These are phyloP conservation scores for Camelina sativa DNA, from an alignment of 345 rosid genomes.

Conservation along the genomic window DNA sequence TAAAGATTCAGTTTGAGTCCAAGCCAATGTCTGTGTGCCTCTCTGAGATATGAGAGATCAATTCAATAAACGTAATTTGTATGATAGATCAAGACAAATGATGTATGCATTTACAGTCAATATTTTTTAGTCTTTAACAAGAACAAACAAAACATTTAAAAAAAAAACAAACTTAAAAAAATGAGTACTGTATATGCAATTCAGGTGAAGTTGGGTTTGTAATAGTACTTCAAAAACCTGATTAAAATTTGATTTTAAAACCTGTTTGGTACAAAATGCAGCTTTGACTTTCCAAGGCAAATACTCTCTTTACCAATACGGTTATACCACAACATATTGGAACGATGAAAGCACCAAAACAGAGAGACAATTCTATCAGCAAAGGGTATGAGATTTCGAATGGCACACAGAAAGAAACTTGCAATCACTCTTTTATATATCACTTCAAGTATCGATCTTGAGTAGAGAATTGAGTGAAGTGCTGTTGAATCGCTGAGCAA, in stretches of 20 bases:
- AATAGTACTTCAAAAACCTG: constrained; percentile 14
- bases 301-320: constrained; percentile 4
- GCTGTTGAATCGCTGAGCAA: constrained; percentile 95
- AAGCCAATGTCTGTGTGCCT: not conserved
- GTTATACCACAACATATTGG: not conserved
- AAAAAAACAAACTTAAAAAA: not conserved
- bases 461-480: constrained; percentile 95
- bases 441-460: constrained; percentile 52
- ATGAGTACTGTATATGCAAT: not conserved
- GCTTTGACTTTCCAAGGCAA: constrained; percentile 7
- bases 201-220: not conserved
- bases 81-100: no score
- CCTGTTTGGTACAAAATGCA: constrained; percentile 12
- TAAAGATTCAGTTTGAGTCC: not conserved
- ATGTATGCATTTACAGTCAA: not conserved
- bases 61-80: not conserved
- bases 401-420: constrained; percentile 26
- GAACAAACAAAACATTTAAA: not conserved
- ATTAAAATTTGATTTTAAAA: not conserved
- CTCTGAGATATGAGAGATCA: not conserved
- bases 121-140: not conserved
- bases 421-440: constrained; percentile 10
- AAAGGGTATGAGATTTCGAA: not conserved
- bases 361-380: not conserved
- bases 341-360: not conserved